Evolutionary conservation across 129 eudicot species (phyloP).

Genomic region (Apium graveolens): DNA sequence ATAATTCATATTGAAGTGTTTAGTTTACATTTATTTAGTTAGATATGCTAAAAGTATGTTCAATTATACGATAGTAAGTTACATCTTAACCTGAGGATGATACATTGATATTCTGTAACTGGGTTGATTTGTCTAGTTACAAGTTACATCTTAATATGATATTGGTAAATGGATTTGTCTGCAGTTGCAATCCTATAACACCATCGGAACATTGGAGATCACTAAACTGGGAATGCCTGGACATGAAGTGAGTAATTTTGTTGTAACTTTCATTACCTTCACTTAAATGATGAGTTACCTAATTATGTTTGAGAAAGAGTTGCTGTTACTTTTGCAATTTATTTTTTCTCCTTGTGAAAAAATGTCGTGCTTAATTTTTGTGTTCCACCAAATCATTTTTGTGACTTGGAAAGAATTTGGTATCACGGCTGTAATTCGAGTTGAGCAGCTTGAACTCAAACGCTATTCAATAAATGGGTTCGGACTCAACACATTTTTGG

Average conservation of each 20-base stretch:
- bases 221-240: slow-evolving; percentile 31
- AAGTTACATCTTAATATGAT: not conserved
- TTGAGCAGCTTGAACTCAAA: too few relatives aligned
- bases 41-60: not conserved
- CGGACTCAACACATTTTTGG: too few relatives aligned
- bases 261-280: slow-evolving; percentile 7
- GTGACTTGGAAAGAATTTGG: not conserved
- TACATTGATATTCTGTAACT: not conserved
- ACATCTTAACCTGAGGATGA: not conserved
- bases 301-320: not conserved
- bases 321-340: not conserved
- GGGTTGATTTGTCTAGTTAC: not conserved
- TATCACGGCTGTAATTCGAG: too few relatives aligned
- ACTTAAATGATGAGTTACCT: not conserved
- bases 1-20: not conserved
- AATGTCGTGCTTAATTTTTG: not conserved
- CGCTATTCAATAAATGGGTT: too few relatives aligned
- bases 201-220: slow-evolving; percentile 52
- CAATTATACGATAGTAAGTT: not conserved
- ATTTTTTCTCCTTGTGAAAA: not conserved
- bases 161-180: slow-evolving; percentile 19
- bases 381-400: not conserved
- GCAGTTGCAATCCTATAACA: slow-evolving; percentile 69
- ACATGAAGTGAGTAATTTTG: slow-evolving; percentile 32
- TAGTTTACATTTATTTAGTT: not conserved